Base-by-base conservation (phyloP, 495 filamentous ascomycete species). In the Entonaema liquescens region DNA sequence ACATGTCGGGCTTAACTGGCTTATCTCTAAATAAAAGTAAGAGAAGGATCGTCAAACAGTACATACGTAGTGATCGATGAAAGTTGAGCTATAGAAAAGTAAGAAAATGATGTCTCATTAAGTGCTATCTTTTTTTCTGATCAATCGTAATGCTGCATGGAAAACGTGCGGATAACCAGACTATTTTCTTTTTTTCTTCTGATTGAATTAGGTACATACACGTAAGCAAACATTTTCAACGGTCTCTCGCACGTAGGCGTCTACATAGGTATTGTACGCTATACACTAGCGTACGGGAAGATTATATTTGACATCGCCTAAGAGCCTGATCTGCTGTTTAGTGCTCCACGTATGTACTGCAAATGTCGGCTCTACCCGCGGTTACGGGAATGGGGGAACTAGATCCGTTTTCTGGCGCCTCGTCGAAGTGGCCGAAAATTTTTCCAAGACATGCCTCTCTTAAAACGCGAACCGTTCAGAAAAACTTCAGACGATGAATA, bases 351-450 rank as follows among this genome's bases (percentile, higher is more conserved):
- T 19, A 21, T 26, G 17, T 58, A 66, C 59, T 62, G 55, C 42
- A 52, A 59, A 67, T 72, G 47, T 72, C 69, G 69, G 69, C 40
- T 72, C 53, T 54, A 63, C 64, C 69, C 69, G 69, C 69, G 28
- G 54, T 60, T 49, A 50, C 59, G 64, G 69, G 47, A 67, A 38
- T 36, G 36, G 58, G 62, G 33, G n/a, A 31, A 29, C 42, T 36
- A 29, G 56, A 9, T 38, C 50, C 49, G 53, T 71, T 62, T 66
- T 58, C 62, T 62, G 49, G 57, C 49, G 40, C 55, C 55, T 40
- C 58, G 17, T 26, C 59, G 50, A 35, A n/a, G 56, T 44, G 56
- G 56, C 21, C 56, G 56, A 47, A 42, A 47, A 28, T 29, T 44
- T 44, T 58, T 60, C 28, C 26, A 38, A 58, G 57, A 72, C 38